Conservation (phyloP, 192 early-diverging fungal genomes). For the Rhizoclosmatium globosum region DNA sequence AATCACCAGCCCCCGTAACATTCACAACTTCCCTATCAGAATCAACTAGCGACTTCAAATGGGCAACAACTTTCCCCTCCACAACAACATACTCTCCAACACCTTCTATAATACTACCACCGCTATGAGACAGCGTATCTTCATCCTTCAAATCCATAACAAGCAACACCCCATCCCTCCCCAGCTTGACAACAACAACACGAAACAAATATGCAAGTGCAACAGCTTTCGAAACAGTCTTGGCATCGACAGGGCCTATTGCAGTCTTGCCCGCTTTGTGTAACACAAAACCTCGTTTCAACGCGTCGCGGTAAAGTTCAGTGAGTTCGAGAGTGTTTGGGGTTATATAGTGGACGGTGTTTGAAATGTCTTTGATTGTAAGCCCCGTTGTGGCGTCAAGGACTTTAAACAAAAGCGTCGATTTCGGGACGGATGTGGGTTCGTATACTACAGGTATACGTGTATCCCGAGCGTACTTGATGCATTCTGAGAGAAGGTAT, state of each 20-base stretch:
- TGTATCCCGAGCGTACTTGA: constrained; percentile 40
- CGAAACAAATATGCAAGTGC: constrained; percentile 61
- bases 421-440: constrained; percentile 90
- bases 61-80: not conserved
- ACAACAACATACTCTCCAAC: constrained; percentile 5
- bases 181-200: constrained; percentile 73
- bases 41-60: not conserved
- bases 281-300: not conserved
- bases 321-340: constrained; percentile 79
- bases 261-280: not conserved
- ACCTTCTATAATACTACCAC: not conserved
- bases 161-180: constrained; percentile 67
- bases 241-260: not conserved
- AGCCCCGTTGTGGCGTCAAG: constrained; percentile 17
- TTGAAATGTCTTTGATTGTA: not conserved
- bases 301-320: constrained; percentile 55
- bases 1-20: constrained; percentile 85
- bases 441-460: constrained; percentile 72
- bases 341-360: constrained; percentile 64
- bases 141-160: constrained; percentile 29
- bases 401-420: constrained; percentile 53
- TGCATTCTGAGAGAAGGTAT: constrained; percentile 42
- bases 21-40: constrained; percentile 51
- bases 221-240: constrained; percentile 41
- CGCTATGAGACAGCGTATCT: not conserved